Evolutionary conservation across 768 basidiomycete species (phyloP).

Genomic region (Cubamyces sp.): DNA sequence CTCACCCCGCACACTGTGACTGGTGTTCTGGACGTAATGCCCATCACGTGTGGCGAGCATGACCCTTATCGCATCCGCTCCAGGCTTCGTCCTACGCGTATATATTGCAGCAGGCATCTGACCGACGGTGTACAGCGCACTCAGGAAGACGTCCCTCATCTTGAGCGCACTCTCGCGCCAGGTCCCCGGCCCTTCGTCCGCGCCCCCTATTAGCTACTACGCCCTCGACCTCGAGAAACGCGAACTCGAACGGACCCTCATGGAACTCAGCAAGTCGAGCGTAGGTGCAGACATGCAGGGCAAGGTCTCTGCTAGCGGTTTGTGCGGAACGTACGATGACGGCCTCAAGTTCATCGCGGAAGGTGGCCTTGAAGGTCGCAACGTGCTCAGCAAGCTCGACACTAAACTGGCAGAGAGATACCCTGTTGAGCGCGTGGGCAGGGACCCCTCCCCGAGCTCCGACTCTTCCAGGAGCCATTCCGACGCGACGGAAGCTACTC

Average conservation of each 20-base stretch:
- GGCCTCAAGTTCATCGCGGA: slow-evolving; percentile 79
- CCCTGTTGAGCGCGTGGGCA: slow-evolving; percentile 16
- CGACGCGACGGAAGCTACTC: slow-evolving; percentile 30
- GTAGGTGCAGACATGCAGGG: slow-evolving; percentile 64
- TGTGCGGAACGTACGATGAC: slow-evolving; percentile 91
- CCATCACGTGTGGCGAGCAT: slow-evolving; percentile 6
- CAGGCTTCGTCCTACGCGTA: neutral
- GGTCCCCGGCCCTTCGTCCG: slow-evolving; percentile 40
- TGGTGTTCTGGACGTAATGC: neutral
- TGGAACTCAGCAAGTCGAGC: slow-evolving; percentile 62
- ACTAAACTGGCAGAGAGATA: slow-evolving; percentile 23
- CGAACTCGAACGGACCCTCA: slow-evolving; percentile 82
- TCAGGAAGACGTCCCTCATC: slow-evolving; percentile 89
- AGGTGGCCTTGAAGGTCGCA: slow-evolving; percentile 53
- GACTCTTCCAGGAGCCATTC: slow-evolving; percentile 28
- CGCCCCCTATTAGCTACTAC: slow-evolving; percentile 75
- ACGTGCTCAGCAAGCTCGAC: slow-evolving; percentile 19
- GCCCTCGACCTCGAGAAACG: slow-evolving; percentile 91
- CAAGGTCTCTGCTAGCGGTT: slow-evolving; percentile 79
- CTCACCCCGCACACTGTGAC: neutral
- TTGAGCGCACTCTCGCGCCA: slow-evolving; percentile 69
- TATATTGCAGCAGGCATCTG: slow-evolving; percentile 3
- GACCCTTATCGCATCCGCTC: slow-evolving; percentile 13
- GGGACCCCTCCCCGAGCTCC: slow-evolving; percentile 46
- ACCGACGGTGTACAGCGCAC: slow-evolving; percentile 52